A percentile compares a stretch with the other conserved stretches of the same genome.
These are phyloP conservation scores for Geosiphon pyriformis DNA, from an alignment of 192 early-diverging fungal species.

Conservation along the genomic window DNA sequence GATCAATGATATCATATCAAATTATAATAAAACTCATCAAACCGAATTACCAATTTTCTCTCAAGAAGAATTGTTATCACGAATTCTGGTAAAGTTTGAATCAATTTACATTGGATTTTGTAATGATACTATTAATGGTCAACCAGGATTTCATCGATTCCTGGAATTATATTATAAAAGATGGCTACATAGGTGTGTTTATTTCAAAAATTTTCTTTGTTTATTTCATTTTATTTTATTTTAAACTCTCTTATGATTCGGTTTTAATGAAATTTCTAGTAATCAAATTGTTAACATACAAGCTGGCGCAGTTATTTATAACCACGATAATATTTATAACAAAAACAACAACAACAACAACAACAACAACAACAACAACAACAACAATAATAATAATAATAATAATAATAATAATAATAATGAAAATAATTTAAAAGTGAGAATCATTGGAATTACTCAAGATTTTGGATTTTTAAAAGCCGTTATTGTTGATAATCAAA, in stretches of 20 bases:
- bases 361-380: too few relatives aligned
- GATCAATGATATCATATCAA: constrained; percentile 72
- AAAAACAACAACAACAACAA: too few relatives aligned
- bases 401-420: too few relatives aligned
- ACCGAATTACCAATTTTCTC: constrained; percentile 50
- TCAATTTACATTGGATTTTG: constrained; percentile 69
- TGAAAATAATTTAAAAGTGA: too few relatives aligned
- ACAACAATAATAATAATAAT: too few relatives aligned
- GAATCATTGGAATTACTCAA: constrained; percentile 72
- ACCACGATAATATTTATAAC: too few relatives aligned
- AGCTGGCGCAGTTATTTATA: constrained; percentile 51
- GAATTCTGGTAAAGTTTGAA: constrained; percentile 69
- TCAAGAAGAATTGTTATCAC: constrained; percentile 62
- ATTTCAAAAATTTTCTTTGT: background rate
- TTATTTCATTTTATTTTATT: background rate
- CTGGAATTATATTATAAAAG: constrained; percentile 70
- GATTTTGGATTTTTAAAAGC: constrained; percentile 72
- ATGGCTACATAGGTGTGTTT: constrained; percentile 77
- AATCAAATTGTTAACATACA: constrained; percentile 62
- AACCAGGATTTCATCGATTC: constrained; percentile 65
- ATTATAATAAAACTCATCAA: constrained; percentile 46
- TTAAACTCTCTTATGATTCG: background rate
- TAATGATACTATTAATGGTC: constrained; percentile 33
- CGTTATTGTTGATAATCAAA: constrained; percentile 45
- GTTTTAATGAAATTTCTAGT: constrained; percentile 27